Evolutionary conservation across 164 flowering plant genomes (phyloP).

Genomic region (Malania oleifera): DNA sequence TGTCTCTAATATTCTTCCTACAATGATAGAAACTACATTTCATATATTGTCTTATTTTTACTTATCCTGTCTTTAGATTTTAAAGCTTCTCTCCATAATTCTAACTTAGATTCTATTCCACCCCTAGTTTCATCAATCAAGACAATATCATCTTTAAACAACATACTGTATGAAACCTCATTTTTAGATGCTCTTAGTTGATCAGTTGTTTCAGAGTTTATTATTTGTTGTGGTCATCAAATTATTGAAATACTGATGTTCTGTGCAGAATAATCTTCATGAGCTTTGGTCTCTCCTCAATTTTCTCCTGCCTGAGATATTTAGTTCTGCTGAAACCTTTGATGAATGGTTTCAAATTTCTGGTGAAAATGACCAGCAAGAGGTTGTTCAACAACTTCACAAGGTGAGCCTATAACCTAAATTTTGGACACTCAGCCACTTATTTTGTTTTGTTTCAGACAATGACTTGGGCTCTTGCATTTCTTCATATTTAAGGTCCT

Average conservation of each 20-base stretch:
- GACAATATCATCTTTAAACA: no score
- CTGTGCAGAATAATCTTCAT: constrained; percentile 94
- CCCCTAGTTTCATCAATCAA: no score
- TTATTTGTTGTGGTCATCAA: neutral
- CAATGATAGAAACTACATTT: no score
- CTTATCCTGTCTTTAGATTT: no score
- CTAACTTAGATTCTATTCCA: no score
- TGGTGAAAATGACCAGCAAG: constrained; percentile 96
- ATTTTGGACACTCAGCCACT: no score
- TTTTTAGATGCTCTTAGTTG: no score
- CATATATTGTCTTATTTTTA: no score
- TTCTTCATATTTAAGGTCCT: constrained; percentile 62
- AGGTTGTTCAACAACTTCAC: constrained; percentile 97
- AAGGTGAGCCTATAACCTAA: constrained; percentile 46
- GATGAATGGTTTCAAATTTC: constrained; percentile 99
- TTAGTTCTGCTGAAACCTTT: constrained; percentile 98
- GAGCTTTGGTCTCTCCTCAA: constrained; percentile 98
- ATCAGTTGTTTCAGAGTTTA: no score
- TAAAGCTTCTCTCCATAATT: no score
- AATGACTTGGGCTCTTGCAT: neutral
- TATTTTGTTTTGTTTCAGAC: neutral
- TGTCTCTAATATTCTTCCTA: no score
- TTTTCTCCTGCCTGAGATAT: constrained; percentile 91
- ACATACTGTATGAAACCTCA: no score
- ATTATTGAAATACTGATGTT: neutral